A percentile compares a stretch with the other conserved stretches of the same genome.
Evolutionary conservation across 176 grass and related monocot species (phyloP).

Genomic region (Triticum turgidum): DNA sequence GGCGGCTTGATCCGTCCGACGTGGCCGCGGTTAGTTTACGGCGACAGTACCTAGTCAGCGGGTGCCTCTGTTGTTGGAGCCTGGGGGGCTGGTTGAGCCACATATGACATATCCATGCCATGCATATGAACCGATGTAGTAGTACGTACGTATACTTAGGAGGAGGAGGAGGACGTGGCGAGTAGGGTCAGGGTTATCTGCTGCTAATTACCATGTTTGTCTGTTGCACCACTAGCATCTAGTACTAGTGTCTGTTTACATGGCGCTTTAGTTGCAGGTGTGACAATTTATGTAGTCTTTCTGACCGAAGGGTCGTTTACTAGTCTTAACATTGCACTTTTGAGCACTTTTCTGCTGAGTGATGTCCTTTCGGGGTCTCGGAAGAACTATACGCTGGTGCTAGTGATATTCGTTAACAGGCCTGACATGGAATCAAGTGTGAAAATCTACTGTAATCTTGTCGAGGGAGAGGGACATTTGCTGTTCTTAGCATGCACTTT

Average conservation of each 20-base stretch:
- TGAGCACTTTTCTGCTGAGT: background rate
- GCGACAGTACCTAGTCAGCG: too few relatives aligned
- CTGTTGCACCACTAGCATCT: too few relatives aligned
- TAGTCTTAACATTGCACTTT: background rate
- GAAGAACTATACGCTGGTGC: background rate
- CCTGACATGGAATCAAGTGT: background rate
- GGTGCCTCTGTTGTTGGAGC: background rate
- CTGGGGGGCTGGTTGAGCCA: background rate
- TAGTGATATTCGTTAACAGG: background rate
- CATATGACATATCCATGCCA: background rate
- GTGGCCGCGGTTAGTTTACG: background rate
- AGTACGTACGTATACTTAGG: too few relatives aligned
- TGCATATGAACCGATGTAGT: background rate
- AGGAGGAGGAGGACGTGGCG: too few relatives aligned
- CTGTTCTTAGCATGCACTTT: background rate
- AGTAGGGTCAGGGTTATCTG: too few relatives aligned
- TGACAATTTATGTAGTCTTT: background rate
- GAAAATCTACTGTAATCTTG: background rate
- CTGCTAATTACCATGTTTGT: too few relatives aligned
- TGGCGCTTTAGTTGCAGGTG: background rate
- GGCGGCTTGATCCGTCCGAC: background rate
- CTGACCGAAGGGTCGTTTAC: background rate
- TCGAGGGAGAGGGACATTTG: background rate
- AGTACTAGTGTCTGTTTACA: too few relatives aligned
- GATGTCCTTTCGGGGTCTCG: background rate